phyloP scores from a whole-genome alignment of 805 yeast species.

The Candida silvicultrix region DNA sequence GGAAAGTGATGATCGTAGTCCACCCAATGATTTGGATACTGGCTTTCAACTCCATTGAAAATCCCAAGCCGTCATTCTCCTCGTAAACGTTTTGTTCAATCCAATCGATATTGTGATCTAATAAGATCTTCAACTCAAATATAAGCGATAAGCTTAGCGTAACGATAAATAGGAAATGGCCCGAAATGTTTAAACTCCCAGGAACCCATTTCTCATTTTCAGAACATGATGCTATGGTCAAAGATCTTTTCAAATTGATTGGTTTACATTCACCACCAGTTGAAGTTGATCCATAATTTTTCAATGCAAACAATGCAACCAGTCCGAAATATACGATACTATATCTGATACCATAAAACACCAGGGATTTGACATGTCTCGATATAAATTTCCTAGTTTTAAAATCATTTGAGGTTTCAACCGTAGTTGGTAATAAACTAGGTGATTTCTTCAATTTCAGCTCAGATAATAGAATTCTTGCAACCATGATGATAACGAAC shows the following conservation, averaged over 20 bases:
- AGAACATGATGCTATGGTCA: constrained; percentile 1
- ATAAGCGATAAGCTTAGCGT: background rate
- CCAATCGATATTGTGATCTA: background rate
- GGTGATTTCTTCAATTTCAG: background rate
- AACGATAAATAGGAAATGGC: background rate
- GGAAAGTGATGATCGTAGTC: background rate
- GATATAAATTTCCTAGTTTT: background rate
- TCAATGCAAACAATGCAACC: background rate
- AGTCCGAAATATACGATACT: background rate
- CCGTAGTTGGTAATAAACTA: background rate
- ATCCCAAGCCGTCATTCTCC: background rate
- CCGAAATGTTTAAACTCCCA: constrained; percentile 2
- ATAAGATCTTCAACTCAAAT: background rate
- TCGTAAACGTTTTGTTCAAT: background rate
- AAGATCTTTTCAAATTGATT: constrained; percentile 2
- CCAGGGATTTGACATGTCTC: background rate
- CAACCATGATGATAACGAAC: constrained; percentile 4
- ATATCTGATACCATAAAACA: background rate
- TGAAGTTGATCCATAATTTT: background rate
- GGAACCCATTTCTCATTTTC: background rate
- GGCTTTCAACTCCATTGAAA: background rate
- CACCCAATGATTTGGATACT: background rate
- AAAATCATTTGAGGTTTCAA: background rate
- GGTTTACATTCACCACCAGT: background rate
- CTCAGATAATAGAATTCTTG: background rate